Evolutionary conservation across 805 yeast genomes (phyloP).

Genomic region (Pichia rugopelliculosa): DNA sequence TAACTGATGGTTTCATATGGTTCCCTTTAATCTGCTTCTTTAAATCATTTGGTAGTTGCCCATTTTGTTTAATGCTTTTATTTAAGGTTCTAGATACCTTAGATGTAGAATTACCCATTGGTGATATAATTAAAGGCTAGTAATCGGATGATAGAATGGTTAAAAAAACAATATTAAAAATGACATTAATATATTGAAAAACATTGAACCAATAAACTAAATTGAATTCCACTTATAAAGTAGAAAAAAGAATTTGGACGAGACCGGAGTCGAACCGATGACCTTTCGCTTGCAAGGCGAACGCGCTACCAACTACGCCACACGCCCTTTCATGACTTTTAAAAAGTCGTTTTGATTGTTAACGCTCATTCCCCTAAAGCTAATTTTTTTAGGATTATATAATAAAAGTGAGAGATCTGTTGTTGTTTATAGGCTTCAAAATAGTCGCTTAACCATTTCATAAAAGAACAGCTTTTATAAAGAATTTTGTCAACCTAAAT

Average conservation of each 20-base stretch:
- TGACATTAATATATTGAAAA: not conserved
- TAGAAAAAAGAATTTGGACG: slow-evolving; percentile 42
- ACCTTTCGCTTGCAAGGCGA: slow-evolving; percentile 73
- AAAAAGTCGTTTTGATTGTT: too few relatives aligned
- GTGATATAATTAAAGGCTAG: not conserved
- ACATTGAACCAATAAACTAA: too few relatives aligned
- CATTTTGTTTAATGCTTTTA: slow-evolving; percentile 3
- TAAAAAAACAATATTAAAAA: slow-evolving; percentile 4
- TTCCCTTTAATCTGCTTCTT: slow-evolving; percentile 11
- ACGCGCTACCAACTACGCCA: slow-evolving; percentile 83
- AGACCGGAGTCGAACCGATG: slow-evolving; percentile 74
- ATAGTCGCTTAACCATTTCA: too few relatives aligned
- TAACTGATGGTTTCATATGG: slow-evolving; percentile 1
- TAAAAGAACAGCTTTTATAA: too few relatives aligned
- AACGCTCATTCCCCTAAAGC: too few relatives aligned
- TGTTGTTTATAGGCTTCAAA: too few relatives aligned
- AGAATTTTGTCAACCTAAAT: too few relatives aligned
- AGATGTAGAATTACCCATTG: slow-evolving; percentile 23
- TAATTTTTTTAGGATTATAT: too few relatives aligned
- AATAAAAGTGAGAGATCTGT: too few relatives aligned
- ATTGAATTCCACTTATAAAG: too few relatives aligned
- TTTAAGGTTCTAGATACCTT: slow-evolving; percentile 16
- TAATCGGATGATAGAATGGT: not conserved
- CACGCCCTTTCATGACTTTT: slow-evolving; percentile 43
- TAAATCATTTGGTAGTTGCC: slow-evolving; percentile 7